Base-by-base conservation (phyloP, 352 stramenopile genomes). In the Aphanomyces stellatus region DNA sequence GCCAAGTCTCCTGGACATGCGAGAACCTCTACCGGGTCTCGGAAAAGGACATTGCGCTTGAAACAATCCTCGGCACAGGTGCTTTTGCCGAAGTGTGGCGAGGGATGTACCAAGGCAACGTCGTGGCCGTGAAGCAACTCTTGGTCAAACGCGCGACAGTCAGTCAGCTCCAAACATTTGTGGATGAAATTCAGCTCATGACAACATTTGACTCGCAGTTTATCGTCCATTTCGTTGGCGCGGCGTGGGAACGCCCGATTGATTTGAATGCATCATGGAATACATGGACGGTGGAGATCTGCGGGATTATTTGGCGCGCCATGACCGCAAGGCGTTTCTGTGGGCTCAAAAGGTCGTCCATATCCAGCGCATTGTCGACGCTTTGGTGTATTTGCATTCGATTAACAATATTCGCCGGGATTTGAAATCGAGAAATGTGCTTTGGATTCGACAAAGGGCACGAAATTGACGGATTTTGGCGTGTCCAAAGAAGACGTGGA, bases 71-170 rank as follows among this genome's bases (percentile, higher is more conserved):
- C 46, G 46, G 46, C 31, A 59, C 71, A 8, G 79, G 79, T n/a
- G 75, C 69, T 0, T 88, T 83, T 51, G 77, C 74, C 5, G 75
- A 85, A 69, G 76, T 88, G 1, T 88, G 81, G 60, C 70, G 66
- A 17, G 79, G 79, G 1, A 70, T 35, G 0, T 85, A 76, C 33
- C 69, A 79, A 10, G 51, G 63, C 22, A 40, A 73, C 7, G 33
- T 64, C 0, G 76, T 88, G 7, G 76, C 79, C 0, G 68, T 83
- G 51, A 86, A 88, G 72, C 77, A 73, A 66, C 57, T 88, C 28
- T 74, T 79, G 10, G 24, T 10, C 19, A 22, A 28, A 10, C 2
- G 1, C 46, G 1, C 11, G 8, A 28, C 46, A 1, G 46, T 28
- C 17, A 10, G 10, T 28, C 17, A 53, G 24, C 1, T 53, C 17